Conservation (phyloP, 306 rosid genomes). For the Acacia crassicarpa region DNA sequence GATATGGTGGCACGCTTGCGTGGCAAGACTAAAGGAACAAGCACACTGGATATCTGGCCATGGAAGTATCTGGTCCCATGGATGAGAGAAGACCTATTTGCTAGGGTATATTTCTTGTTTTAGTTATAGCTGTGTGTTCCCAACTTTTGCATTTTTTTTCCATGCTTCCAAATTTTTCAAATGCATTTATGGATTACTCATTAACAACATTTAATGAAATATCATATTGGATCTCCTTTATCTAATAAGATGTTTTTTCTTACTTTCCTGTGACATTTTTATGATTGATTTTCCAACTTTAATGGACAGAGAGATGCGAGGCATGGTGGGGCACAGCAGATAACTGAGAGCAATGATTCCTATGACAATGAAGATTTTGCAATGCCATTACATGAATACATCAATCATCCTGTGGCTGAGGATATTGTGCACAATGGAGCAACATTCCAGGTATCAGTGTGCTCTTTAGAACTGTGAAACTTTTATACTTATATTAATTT, state of each 20-base stretch:
- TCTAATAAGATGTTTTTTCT: conserved; percentile 20
- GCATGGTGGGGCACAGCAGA: conserved; percentile 31
- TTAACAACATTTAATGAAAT: not conserved
- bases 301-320: conserved; percentile 74
- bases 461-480: conserved; percentile 16
- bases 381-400: conserved; percentile 84
- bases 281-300: conserved; percentile 28
- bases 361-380: conserved; percentile 72
- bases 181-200: conserved; percentile 4
- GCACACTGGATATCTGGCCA: conserved; percentile 98
- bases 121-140: not conserved
- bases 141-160: conserved; percentile 14
- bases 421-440: conserved; percentile 94
- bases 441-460: conserved; percentile 81
- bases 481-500: conserved; percentile 5
- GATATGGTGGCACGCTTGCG: conserved; percentile 68
- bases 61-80: conserved; percentile 99
- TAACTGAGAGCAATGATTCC: conserved; percentile 42
- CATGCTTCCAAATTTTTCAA: conserved; percentile 1
- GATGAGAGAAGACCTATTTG: conserved; percentile 93
- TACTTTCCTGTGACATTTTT: conserved; percentile 24
- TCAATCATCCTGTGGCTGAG: conserved; percentile 65
- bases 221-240: conserved; percentile 9
- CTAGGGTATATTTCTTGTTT: conserved; percentile 59
- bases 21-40: conserved; percentile 62